These are phyloP conservation scores for Carallia brachiata DNA, from an alignment of 345 rosid species.

Conservation along the genomic window DNA sequence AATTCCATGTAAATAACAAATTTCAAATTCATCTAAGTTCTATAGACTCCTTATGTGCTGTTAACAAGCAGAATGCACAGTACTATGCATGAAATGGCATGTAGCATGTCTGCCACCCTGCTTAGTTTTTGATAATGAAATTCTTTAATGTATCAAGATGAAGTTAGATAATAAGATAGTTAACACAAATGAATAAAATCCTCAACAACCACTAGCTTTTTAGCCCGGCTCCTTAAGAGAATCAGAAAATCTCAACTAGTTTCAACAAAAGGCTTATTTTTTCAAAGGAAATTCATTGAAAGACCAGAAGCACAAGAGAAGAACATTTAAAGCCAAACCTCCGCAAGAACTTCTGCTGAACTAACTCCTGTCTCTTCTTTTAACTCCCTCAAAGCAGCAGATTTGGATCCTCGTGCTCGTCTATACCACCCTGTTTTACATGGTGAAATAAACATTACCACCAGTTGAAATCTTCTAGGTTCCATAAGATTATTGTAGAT, in stretches of 20 bases:
- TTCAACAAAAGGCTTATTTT: background rate
- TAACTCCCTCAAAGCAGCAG: conserved; percentile 77
- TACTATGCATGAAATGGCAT: too few relatives aligned
- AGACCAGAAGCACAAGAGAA: background rate
- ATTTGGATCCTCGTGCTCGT: conserved; percentile 80
- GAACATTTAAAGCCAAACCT: conserved; percentile 45
- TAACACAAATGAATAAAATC: too few relatives aligned
- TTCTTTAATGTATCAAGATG: too few relatives aligned
- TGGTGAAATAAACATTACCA: background rate
- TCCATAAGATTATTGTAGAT: too few relatives aligned
- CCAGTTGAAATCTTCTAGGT: background rate
- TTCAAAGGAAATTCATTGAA: background rate
- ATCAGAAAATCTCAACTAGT: background rate
- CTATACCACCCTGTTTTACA: conserved; percentile 70
- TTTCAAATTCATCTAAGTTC: too few relatives aligned
- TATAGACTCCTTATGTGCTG: too few relatives aligned
- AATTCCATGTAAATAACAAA: too few relatives aligned
- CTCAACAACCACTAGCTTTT: too few relatives aligned
- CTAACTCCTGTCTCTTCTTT: conserved; percentile 77
- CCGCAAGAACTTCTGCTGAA: conserved; percentile 76
- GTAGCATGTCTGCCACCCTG: too few relatives aligned
- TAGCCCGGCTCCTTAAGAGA: background rate
- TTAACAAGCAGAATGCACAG: too few relatives aligned
- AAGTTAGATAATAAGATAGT: too few relatives aligned
- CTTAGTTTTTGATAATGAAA: too few relatives aligned